Evolutionary conservation across 306 rosid species (phyloP).

Genomic region (Delonix regia): DNA sequence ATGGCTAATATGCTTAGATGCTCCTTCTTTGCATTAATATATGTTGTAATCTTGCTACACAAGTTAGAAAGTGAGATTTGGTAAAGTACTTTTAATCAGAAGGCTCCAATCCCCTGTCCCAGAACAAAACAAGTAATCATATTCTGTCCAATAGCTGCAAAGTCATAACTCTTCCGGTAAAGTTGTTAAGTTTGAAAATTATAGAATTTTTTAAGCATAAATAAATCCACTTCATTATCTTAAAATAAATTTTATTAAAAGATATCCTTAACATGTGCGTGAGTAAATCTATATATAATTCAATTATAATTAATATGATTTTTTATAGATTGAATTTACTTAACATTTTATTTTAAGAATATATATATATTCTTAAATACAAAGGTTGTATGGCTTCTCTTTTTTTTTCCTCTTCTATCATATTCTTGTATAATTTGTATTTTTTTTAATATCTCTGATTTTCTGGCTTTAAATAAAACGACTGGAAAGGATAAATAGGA

Average conservation of each 20-base stretch:
- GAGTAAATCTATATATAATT: not conserved
- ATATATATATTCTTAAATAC: too few species aligned
- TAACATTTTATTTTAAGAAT: too few species aligned
- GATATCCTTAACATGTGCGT: too few species aligned
- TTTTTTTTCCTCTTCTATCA: too few species aligned
- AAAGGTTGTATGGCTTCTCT: too few species aligned
- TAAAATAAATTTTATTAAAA: too few species aligned
- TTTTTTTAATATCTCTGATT: not conserved
- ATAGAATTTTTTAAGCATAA: not conserved
- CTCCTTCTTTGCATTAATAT: conserved; percentile 34
- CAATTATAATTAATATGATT: not conserved
- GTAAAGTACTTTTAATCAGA: conserved; percentile 43
- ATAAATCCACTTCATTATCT: too few species aligned
- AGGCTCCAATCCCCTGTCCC: conserved; percentile 43
- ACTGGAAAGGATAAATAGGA: not conserved
- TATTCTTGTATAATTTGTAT: not conserved
- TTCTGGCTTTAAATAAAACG: not conserved
- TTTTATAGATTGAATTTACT: not conserved
- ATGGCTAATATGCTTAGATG: conserved; percentile 42
- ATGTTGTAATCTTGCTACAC: conserved; percentile 41
- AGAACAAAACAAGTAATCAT: conserved; percentile 34
- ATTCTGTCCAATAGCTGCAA: conserved; percentile 40
- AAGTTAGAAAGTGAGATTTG: conserved; percentile 47
- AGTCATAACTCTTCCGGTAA: conserved; percentile 15
- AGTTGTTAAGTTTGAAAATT: conserved; percentile 25